Evolutionary conservation across 2,329 filamentous ascomycete species (phyloP), one percentile per base, ranked within the genome.

Genomic region (Didymellaceae sp.): DNA sequence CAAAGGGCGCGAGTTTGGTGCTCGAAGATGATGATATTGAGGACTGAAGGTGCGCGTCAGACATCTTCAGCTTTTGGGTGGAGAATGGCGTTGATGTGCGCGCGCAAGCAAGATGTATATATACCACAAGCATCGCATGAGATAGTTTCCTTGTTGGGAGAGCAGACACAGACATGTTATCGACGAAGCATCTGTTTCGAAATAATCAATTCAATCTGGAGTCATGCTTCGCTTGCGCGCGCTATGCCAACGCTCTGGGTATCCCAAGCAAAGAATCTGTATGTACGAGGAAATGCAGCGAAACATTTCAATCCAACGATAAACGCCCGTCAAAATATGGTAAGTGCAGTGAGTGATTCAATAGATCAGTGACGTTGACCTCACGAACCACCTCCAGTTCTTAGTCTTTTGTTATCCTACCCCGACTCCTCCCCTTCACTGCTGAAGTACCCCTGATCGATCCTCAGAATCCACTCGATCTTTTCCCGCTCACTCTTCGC

Each of bases 391-490:
- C 5, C 3, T 9, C 18, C 4, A n/a, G 17, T n/a, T 2, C 20
- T n/a, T 14, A 9, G 8, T 18, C 13, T 14, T 8, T 25, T 16
- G 18, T 42, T n/a, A 16, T 18, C 2, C 3, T 33, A 47, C 14
- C 43, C 44, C 17, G 50, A 47, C 31, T 57, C 59, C 34, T 63
- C 61, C 18, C 58, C 60, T 47, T 65, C 62, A 8, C 56, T 59
- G 17, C 54, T 58, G 33, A 85, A 84, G 71, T 82, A 86, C 60
- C 87, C 90, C 78, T 96, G 89, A 74, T 99, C 94, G 62, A 99
- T 91, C 66, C 89, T 88, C 73, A 95, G 83, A 62, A 99, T 96
- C 94, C 94, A 99, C 72, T 97, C 94, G 62, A 92, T 87, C 79
- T 97, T 96, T 73, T 97, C 92, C 39, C 87, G 83, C 77, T 97